A percentile compares a stretch with the other conserved stretches of the same genome.
Evolutionary conservation across 225 moss, liverwort and hornwort species (phyloP).

Genomic region (Sphagnum tenellum): DNA sequence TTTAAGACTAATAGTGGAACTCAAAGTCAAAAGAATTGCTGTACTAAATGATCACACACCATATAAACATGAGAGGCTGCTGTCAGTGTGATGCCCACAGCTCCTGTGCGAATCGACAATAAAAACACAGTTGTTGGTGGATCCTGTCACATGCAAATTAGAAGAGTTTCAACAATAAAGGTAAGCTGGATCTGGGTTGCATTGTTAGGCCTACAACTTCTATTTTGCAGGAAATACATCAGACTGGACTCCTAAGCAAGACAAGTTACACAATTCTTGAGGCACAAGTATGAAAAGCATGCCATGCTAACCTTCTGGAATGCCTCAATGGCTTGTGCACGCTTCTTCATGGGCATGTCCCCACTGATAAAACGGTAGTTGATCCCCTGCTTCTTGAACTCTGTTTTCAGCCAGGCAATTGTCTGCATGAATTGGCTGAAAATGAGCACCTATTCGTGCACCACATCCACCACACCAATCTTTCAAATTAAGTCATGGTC

Average conservation of each 20-base stretch:
- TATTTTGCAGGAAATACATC: no score
- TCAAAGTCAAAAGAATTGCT: neutral
- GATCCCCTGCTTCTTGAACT: slow-evolving; percentile 90
- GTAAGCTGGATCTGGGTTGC: no score
- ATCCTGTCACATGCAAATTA: slow-evolving; percentile 45
- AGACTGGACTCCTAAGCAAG: no score
- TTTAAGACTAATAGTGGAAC: neutral
- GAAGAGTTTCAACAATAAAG: no score
- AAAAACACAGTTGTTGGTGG: slow-evolving; percentile 98
- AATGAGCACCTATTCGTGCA: slow-evolving; percentile 63
- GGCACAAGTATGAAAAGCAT: no score
- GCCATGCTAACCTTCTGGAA: slow-evolving; percentile 69
- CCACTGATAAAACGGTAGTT: slow-evolving; percentile 97
- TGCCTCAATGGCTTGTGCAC: slow-evolving; percentile 96
- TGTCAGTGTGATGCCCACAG: slow-evolving; percentile 95
- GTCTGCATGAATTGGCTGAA: slow-evolving; percentile 99
- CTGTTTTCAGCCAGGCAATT: slow-evolving; percentile 91
- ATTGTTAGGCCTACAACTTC: no score
- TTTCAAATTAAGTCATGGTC: no score
- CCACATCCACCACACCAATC: no score
- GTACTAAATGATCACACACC: slow-evolving; percentile 26
- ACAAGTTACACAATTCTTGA: no score
- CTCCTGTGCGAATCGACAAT: slow-evolving; percentile 93
- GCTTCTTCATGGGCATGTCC: slow-evolving; percentile 99
- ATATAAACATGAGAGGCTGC: slow-evolving; percentile 99